phyloP scores from a whole-genome alignment of 2,329 filamentous ascomycete genomes.

The Fusarium piperis region DNA sequence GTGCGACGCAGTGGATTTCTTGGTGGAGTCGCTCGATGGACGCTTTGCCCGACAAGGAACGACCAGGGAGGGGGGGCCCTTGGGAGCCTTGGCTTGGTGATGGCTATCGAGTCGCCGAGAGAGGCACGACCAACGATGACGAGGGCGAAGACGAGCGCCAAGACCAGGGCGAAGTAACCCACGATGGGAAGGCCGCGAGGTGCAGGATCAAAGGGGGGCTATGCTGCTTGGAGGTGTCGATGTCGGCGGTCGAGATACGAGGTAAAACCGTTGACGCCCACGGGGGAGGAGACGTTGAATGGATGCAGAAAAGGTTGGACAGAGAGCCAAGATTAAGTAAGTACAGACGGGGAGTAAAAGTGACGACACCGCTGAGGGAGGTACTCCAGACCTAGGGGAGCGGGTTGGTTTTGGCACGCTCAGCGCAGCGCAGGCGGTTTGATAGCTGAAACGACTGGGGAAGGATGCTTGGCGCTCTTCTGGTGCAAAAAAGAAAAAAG shows the following conservation, averaged over 20 bases:
- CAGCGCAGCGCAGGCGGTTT: not conserved
- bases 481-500: not conserved
- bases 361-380: conserved; percentile 23
- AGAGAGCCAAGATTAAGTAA: not conserved
- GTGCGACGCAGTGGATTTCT: conserved; percentile 26
- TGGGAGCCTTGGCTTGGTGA: conserved; percentile 16
- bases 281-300: not conserved
- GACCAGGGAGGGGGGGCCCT: conserved; percentile 21
- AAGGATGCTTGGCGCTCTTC: conserved; percentile 10
- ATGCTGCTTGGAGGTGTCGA: conserved; percentile 15
- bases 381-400: not conserved
- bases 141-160: conserved; percentile 17
- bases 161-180: conserved; percentile 21
- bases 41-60: conserved; percentile 40
- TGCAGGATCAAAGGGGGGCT: not conserved
- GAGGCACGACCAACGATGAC: conserved; percentile 18
- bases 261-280: conserved; percentile 13
- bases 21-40: conserved; percentile 30
- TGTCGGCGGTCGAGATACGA: conserved; percentile 4
- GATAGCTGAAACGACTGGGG: conserved; percentile 3
- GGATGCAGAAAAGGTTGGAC: conserved; percentile 7
- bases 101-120: conserved; percentile 12
- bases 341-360: conserved; percentile 15
- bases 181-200: conserved; percentile 1
- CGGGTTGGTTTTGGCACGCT: not conserved